Evolutionary conservation across 768 basidiomycete species (phyloP).

Genomic region (Harrya chromipes): DNA sequence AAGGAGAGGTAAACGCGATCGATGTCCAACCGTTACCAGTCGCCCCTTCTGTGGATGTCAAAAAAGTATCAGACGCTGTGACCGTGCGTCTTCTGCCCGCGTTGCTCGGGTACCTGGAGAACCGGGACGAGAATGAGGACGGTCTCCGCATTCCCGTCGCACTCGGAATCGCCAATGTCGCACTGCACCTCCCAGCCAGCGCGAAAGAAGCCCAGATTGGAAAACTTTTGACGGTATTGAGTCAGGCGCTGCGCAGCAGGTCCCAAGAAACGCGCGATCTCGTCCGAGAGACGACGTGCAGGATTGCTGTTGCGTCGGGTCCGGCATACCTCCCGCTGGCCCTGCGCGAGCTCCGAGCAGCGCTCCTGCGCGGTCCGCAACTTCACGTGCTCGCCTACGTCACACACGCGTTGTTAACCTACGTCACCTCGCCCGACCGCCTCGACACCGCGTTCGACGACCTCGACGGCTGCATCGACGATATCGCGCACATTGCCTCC

Average conservation of each 20-base stretch:
- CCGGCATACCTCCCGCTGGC: slow-evolving; percentile 69
- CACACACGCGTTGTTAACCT: slow-evolving; percentile 76
- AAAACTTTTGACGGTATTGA: slow-evolving; percentile 76
- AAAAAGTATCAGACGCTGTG: slow-evolving; percentile 70
- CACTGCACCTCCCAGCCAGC: slow-evolving; percentile 68
- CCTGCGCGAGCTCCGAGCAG: slow-evolving; percentile 77
- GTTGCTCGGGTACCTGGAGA: slow-evolving; percentile 78
- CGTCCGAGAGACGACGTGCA: slow-evolving; percentile 76
- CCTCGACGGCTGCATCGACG: slow-evolving; percentile 75
- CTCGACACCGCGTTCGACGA: slow-evolving; percentile 50
- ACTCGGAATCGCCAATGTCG: slow-evolving; percentile 81
- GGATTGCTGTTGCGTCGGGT: slow-evolving; percentile 72
- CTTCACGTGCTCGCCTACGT: slow-evolving; percentile 88
- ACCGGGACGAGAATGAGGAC: slow-evolving; percentile 81
- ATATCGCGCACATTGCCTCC: slow-evolving; percentile 75
- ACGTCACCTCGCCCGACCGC: slow-evolving; percentile 62
- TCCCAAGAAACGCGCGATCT: slow-evolving; percentile 92
- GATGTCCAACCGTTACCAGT: slow-evolving; percentile 5
- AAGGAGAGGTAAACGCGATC: slow-evolving; percentile 24
- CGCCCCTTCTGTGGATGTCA: slow-evolving; percentile 15
- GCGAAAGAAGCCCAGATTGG: slow-evolving; percentile 66
- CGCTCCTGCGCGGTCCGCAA: slow-evolving; percentile 88
- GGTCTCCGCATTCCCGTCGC: slow-evolving; percentile 85
- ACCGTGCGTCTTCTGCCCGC: slow-evolving; percentile 72
- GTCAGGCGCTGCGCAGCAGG: slow-evolving; percentile 88